Evolutionary conservation across 78 protist genomes (phyloP).

Genomic region (Speleostelium caveatum): DNA sequence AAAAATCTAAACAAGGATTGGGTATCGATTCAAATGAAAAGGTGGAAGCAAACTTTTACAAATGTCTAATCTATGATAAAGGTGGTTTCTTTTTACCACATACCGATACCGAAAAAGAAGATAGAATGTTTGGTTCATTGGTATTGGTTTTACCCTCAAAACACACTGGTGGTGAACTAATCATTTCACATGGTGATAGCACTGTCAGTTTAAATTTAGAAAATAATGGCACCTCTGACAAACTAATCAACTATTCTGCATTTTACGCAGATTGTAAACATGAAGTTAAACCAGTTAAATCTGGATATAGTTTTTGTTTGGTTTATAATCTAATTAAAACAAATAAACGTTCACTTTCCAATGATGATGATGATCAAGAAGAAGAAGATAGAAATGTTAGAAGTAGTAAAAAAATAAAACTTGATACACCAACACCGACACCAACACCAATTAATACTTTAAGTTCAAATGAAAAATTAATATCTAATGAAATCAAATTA

Average conservation of each 20-base stretch:
- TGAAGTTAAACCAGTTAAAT: background rate
- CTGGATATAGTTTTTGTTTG: background rate
- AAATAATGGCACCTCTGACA: background rate
- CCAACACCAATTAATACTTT: background rate
- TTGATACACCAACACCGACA: background rate
- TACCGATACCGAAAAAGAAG: background rate
- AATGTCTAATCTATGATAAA: background rate
- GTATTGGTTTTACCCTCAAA: background rate
- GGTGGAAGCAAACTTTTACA: background rate
- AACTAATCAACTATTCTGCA: background rate
- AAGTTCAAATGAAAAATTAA: constrained; percentile 4
- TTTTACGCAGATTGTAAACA: too few relatives aligned
- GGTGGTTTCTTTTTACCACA: background rate
- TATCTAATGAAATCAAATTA: too few relatives aligned
- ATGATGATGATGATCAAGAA: background rate
- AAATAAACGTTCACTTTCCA: background rate
- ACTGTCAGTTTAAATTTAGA: background rate
- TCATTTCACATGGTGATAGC: background rate
- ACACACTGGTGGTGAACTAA: background rate
- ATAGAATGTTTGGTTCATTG: background rate
- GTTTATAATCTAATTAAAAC: background rate
- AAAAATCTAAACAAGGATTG: background rate
- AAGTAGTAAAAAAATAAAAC: background rate
- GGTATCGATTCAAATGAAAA: background rate
- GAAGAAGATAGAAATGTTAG: background rate